Evolutionary conservation across 139 green algal genomes (phyloP).

Genomic region (Closterium sp.): DNA sequence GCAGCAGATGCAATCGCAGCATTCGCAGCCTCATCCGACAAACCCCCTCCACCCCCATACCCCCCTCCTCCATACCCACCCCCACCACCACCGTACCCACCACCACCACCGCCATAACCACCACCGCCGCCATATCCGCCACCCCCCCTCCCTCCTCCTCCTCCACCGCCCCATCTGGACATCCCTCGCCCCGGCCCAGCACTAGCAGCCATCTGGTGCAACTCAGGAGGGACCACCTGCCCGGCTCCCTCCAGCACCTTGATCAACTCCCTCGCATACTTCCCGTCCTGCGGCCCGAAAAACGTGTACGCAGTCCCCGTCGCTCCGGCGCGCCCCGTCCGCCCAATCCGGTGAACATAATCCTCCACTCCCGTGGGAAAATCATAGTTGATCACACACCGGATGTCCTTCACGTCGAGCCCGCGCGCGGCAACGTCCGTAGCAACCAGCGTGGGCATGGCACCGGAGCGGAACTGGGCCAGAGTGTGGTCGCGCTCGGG

Average conservation of each 20-base stretch:
- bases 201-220: constrained; percentile 18
- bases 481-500: constrained; percentile 86
- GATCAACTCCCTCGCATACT: constrained; percentile 49
- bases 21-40: not conserved
- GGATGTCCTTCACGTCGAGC: constrained; percentile 81
- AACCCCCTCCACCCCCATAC: constrained; percentile 13
- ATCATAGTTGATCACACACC: constrained; percentile 79
- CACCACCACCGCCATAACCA: not conserved
- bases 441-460: not conserved
- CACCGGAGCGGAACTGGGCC: constrained; percentile 52
- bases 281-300: constrained; percentile 63
- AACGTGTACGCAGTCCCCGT: constrained; percentile 77
- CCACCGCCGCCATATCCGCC: constrained; percentile 27
- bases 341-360: constrained; percentile 87
- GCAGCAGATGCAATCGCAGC: not conserved
- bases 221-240: constrained; percentile 43
- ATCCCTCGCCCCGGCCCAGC: constrained; percentile 16
- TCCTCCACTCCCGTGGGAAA: constrained; percentile 72
- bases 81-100: not conserved
- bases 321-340: constrained; percentile 72
- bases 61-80: not conserved
- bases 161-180: constrained; percentile 31
- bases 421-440: constrained; percentile 67
- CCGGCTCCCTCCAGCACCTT: constrained; percentile 47
- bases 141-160: constrained; percentile 10